phyloP scores from a whole-genome alignment of 2,329 filamentous ascomycete genomes.

The Ploettnerulaceae sp. region DNA sequence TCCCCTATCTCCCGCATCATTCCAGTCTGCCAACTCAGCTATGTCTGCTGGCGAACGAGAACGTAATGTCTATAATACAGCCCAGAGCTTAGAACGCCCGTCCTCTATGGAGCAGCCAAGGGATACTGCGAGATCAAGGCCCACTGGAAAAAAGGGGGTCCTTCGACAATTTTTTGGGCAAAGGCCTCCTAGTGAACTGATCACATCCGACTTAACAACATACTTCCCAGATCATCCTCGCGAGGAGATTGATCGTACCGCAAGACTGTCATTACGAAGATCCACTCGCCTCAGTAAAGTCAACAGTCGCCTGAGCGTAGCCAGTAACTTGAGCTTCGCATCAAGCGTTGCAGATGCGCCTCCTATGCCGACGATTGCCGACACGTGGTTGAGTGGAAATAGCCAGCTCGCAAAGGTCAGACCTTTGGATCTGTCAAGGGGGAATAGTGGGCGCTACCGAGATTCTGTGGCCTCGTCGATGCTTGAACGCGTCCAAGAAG shows the following conservation, averaged over 20 bases:
- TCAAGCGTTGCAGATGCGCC: constrained; percentile 91
- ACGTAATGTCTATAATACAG: constrained; percentile 57
- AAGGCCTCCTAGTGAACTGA: constrained; percentile 91
- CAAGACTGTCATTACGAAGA: constrained; percentile 84
- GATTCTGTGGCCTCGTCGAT: constrained; percentile 88
- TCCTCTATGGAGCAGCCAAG: constrained; percentile 37
- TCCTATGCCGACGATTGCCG: constrained; percentile 90
- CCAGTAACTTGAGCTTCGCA: constrained; percentile 87
- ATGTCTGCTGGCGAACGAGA: constrained; percentile 54
- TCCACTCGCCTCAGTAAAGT: constrained; percentile 89
- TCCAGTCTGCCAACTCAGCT: constrained; percentile 39
- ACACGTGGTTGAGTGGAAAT: constrained; percentile 74
- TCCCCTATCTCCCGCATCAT: constrained; percentile 77
- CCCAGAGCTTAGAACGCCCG: constrained; percentile 54
- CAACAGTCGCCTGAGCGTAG: constrained; percentile 87
- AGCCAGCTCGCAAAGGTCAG: constrained; percentile 48
- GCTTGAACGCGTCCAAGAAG: constrained; percentile 85
- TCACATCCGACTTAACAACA: constrained; percentile 90
- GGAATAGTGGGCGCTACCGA: constrained; percentile 54
- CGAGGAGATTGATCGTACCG: constrained; percentile 92
- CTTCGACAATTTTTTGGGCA: constrained; percentile 85
- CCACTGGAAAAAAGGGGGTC: constrained; percentile 47
- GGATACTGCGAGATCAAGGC: constrained; percentile 30
- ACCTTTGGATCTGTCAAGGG: constrained; percentile 40
- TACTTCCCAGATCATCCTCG: constrained; percentile 96